Conservation (phyloP, 2,329 filamentous ascomycete genomes). For the Boeremia lycopersici region DNA sequence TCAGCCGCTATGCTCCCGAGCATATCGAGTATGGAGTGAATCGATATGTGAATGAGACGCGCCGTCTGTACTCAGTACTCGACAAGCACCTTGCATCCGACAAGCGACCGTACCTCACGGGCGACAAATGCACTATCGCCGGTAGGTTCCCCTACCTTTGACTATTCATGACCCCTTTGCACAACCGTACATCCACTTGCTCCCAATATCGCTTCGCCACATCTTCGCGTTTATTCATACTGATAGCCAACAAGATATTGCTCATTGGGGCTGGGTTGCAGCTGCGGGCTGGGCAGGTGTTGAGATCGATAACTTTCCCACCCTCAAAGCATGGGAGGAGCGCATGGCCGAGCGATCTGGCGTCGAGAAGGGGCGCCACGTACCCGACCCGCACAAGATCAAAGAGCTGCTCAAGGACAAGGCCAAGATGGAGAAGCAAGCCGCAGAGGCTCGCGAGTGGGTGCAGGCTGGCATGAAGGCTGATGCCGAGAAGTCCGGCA, state of each 20-base stretch:
- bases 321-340: conserved; percentile 78
- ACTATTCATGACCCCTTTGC: neutral
- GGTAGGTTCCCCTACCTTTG: conserved; percentile 21
- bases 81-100: conserved; percentile 69
- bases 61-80: conserved; percentile 79
- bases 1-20: conserved; percentile 80
- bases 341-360: conserved; percentile 70
- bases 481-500: conserved; percentile 52
- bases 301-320: conserved; percentile 76
- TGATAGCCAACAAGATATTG: conserved; percentile 63
- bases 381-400: conserved; percentile 68
- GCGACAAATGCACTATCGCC: conserved; percentile 66
- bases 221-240: neutral
- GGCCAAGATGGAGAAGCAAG: conserved; percentile 64
- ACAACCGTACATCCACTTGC: neutral
- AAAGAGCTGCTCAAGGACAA: conserved; percentile 65
- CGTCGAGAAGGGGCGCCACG: conserved; percentile 76
- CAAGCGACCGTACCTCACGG: conserved; percentile 61
- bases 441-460: conserved; percentile 62
- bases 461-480: conserved; percentile 72
- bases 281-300: conserved; percentile 65
- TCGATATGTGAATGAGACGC: conserved; percentile 81
- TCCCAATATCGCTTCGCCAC: neutral
- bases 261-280: conserved; percentile 79
- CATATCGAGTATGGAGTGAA: conserved; percentile 82